Base-by-base conservation (phyloP, 1,139 yeast genomes). In the Pneumocystis wakefieldiae region DNA sequence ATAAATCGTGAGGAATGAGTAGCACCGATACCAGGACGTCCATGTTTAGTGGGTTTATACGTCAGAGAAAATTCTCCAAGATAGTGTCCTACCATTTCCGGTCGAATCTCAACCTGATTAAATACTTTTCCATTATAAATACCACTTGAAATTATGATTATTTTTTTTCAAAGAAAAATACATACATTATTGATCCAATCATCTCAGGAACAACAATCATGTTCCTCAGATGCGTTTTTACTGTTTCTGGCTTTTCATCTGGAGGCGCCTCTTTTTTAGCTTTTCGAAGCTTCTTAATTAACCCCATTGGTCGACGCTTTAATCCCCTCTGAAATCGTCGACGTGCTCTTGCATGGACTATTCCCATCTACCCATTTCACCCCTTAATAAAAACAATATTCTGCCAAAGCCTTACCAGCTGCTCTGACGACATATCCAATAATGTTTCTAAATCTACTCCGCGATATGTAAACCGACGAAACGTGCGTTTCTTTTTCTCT, bases 31-130 rank as follows among this genome's bases (percentile, higher is more conserved):
- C 96, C 96, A 76, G 97, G 95, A 85, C 96, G 90, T 83, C 97
- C 97, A 85, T 91, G 97, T 85, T 95, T 88, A 79, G 92, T 97
- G 78, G 99, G 98, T 80, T 96, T 88, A 85, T 94, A 94, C 76
- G 98, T 83, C 81, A 94, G 92, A 77, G 98, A 92, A 88, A 94
- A 92, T 84, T 94, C 99, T 83, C 97, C 99, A 77, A 94, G 88
- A 94, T 94, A 94, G 87, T 91, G 96, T 78, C 98, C 98, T 78
- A 91, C 91, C 98, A 94, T 92, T 84, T 94, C 99, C 76, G 98
- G 97, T 81, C 83, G 90, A 81, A 94, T 82, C 81, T 94, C 99
- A 80, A 92, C 97, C 76, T 87, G 88, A 95, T 91, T 92, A 95
- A 94, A 94, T 75, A 84, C 90, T 85, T 94, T 94, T 83, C 99